Percentiles rank a stretch among this genome's conserved stretches.
Evolutionary conservation across 768 basidiomycete genomes (phyloP).

Genomic region (Leucocoprinus sp.): DNA sequence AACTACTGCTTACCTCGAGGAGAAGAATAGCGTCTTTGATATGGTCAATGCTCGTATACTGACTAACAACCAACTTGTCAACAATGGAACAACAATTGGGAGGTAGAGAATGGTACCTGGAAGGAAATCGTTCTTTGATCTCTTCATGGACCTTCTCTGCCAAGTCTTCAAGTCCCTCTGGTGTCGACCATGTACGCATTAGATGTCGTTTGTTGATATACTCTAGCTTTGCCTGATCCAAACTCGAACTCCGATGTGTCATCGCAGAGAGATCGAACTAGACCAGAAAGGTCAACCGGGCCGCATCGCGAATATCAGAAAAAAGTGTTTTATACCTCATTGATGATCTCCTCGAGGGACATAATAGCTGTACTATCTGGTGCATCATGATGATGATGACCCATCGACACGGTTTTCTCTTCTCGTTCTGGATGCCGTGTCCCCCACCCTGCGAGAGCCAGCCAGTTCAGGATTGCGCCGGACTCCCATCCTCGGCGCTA

Average conservation of each 20-base stretch:
- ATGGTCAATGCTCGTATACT: slow-evolving; percentile 44
- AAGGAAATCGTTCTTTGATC: slow-evolving; percentile 50
- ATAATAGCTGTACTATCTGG: slow-evolving; percentile 62
- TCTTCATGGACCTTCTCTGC: slow-evolving; percentile 44
- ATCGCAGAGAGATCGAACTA: slow-evolving; percentile 73
- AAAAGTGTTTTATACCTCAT: slow-evolving; percentile 32
- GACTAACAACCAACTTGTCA: slow-evolving; percentile 20
- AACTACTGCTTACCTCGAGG: slow-evolving; percentile 38
- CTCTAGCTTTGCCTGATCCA: slow-evolving; percentile 74
- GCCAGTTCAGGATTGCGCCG: slow-evolving; percentile 83
- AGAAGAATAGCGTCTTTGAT: slow-evolving; percentile 56
- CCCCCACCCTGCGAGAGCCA: slow-evolving; percentile 93
- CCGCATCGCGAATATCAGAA: neutral
- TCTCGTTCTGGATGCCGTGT: slow-evolving; percentile 31
- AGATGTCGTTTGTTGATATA: slow-evolving; percentile 88
- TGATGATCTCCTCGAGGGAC: slow-evolving; percentile 55
- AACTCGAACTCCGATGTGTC: slow-evolving; percentile 76
- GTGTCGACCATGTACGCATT: slow-evolving; percentile 41
- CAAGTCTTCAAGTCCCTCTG: slow-evolving; percentile 43
- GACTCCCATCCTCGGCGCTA: slow-evolving; percentile 89
- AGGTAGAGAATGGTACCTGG: slow-evolving; percentile 33
- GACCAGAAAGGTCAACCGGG: neutral
- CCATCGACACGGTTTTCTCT: slow-evolving; percentile 14
- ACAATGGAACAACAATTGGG: neutral
- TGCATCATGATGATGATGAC: slow-evolving; percentile 26